Base-by-base conservation (phyloP, 768 basidiomycete species). In the Suillus bovinus region DNA sequence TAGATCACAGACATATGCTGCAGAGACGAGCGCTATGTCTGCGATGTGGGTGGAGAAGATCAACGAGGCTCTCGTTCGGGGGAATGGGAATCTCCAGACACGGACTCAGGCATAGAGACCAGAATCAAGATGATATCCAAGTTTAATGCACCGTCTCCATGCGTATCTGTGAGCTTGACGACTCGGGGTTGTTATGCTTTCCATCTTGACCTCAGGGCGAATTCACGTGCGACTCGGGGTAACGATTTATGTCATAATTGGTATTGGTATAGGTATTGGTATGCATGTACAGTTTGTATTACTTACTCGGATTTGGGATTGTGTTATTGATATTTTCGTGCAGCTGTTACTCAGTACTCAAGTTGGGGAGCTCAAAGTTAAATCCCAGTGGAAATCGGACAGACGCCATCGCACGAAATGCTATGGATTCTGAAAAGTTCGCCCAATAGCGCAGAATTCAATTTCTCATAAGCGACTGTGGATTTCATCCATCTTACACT, bases 1-100 rank as follows among this genome's bases (percentile, higher is more conserved):
- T 8, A 86, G 81, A 67, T 79, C 76, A 34, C 33, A 77, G 62
- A 74, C 75, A 24, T 84, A 81, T 64, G 79, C 79, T 24, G 77
- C 79, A 7, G 70, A 71, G 59, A 77, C 80, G 61, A 62, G 78
- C 1, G 33, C 65, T 5, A 44, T 77, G 5, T 75, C 77, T 24
- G 67, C 71, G 7, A 68, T 64, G 13, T 82, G 81, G 80, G 71
- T 77, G 14, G 70, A 76, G 44, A 80, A 76, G 67, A 79, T 82
- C 53, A 76, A 79, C 41, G 60, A 70, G 22, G 71, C 72, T n/a
- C 46, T 73, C 36, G 60, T 68, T 11, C 55, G 38, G 36, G 36
- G 29, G 13, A 50, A 20, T 31, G 17, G 29, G 10, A 27, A 50
- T 50, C 29, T n/a, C 29, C 50, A 52, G 20, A 52, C 55, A 27